Evolutionary conservation across 169 alveolate species (phyloP).

Genomic region (Ichthyophthirius multifiliis): DNA sequence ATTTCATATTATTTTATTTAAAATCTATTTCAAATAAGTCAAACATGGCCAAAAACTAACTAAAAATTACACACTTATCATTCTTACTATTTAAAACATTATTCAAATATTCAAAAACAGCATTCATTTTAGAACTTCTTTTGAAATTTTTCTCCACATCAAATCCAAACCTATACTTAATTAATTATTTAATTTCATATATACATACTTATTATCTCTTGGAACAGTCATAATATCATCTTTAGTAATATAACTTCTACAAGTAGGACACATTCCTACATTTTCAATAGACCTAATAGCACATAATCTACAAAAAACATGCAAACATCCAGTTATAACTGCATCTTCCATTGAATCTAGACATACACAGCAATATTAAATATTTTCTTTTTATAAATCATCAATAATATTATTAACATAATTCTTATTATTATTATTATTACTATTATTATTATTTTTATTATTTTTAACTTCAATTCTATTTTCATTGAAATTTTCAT

Average conservation of each 20-base stretch:
- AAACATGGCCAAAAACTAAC: slow-evolving; percentile 42
- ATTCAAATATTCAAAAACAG: slow-evolving; percentile 19
- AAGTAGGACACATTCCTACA: slow-evolving; percentile 54
- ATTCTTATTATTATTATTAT: neutral
- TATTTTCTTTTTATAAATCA: slow-evolving; percentile 44
- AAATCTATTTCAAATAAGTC: slow-evolving; percentile 44
- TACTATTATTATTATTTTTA: neutral
- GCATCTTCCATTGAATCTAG: slow-evolving; percentile 62
- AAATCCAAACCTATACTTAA: neutral
- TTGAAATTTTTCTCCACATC: slow-evolving; percentile 20
- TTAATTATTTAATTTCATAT: neutral
- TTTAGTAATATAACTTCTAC: slow-evolving; percentile 44
- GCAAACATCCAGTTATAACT: slow-evolving; percentile 63
- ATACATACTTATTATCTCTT: slow-evolving; percentile 13
- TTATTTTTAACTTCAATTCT: slow-evolving; percentile 10
- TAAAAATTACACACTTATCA: slow-evolving; percentile 40
- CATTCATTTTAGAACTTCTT: slow-evolving; percentile 36
- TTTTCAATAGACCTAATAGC: slow-evolving; percentile 20
- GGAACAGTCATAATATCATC: slow-evolving; percentile 55
- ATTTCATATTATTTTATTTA: slow-evolving; percentile 26
- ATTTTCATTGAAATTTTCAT: slow-evolving; percentile 18
- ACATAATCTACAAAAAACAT: slow-evolving; percentile 61
- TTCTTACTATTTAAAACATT: neutral
- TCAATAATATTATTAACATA: slow-evolving; percentile 31
- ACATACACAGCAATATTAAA: slow-evolving; percentile 64